A percentile compares a stretch with the other conserved stretches of the same genome.
Conservation (phyloP, 2,329 filamentous ascomycete genomes). For the Sporothrix protearum region DNA sequence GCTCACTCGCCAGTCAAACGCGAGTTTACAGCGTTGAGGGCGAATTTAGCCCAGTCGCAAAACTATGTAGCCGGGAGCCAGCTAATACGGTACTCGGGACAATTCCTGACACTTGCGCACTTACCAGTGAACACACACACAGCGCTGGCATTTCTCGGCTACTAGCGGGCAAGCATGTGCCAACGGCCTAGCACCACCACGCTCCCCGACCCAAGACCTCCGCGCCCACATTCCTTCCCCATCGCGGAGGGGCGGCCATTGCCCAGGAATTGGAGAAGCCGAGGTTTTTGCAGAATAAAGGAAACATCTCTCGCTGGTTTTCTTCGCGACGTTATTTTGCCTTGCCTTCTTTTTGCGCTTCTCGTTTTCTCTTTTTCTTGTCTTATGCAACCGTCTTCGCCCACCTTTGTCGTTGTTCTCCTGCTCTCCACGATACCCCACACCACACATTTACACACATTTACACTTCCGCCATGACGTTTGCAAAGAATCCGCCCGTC, state of each 20-base stretch:
- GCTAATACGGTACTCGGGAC: neutral
- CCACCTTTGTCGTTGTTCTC: neutral
- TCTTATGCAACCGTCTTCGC: neutral
- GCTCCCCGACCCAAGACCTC: neutral
- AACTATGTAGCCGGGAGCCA: too few species aligned
- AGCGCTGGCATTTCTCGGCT: conserved; percentile 20
- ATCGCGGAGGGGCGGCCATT: neutral
- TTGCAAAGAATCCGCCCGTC: conserved; percentile 23
- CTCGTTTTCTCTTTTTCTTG: neutral
- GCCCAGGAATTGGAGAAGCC: conserved; percentile 17
- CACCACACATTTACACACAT: neutral
- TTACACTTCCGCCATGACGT: conserved; percentile 21
- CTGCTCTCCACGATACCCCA: conserved; percentile 3
- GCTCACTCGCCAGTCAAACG: neutral
- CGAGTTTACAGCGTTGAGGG: neutral
- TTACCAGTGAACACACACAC: neutral
- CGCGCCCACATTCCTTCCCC: conserved; percentile 9
- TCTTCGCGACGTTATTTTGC: neutral
- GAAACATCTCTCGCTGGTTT: neutral
- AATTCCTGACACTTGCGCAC: neutral
- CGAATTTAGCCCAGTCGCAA: neutral
- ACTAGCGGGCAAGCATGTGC: conserved; percentile 15
- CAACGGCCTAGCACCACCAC: neutral
- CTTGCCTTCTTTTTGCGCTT: neutral
- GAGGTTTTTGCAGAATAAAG: conserved; percentile 15